A percentile compares a stretch with the other conserved stretches of the same genome.
Conservation (phyloP, 1,139 yeast genomes). For the Pichia sp. region DNA sequence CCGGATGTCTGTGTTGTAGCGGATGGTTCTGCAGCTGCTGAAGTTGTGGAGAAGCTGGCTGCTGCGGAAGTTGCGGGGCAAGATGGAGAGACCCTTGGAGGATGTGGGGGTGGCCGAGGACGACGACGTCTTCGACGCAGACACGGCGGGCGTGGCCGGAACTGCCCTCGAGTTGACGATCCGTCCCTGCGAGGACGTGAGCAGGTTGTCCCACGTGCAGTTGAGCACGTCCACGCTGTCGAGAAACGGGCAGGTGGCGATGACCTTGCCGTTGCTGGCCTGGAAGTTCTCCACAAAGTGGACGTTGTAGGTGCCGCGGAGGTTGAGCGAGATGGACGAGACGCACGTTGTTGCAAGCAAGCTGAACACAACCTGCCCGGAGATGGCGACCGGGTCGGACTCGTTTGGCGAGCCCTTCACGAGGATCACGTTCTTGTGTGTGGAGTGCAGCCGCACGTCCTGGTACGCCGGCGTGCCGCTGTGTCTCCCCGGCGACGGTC, state of each 20-base stretch:
- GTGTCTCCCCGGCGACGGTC: background rate
- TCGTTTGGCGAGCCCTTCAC: conserved; percentile 58
- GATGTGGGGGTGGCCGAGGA: too few relatives aligned
- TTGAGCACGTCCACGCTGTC: conserved; percentile 40
- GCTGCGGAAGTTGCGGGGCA: background rate
- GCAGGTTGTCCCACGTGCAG: conserved; percentile 57
- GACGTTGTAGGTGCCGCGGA: conserved; percentile 52
- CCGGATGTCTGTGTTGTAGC: conserved; percentile 11
- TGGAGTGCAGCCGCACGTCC: conserved; percentile 41
- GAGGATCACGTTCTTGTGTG: conserved; percentile 50
- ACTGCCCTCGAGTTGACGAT: background rate
- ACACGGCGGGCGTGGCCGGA: too few relatives aligned
- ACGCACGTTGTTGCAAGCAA: conserved; percentile 32
- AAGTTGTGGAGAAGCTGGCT: conserved; percentile 1
- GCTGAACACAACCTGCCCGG: conserved; percentile 51
- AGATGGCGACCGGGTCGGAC: conserved; percentile 47
- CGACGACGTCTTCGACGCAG: background rate
- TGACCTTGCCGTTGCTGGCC: conserved; percentile 7
- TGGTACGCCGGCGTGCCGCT: conserved; percentile 2
- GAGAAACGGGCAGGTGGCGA: conserved; percentile 14
- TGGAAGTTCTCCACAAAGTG: conserved; percentile 45
- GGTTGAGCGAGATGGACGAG: conserved; percentile 42
- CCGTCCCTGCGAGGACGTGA: conserved; percentile 45
- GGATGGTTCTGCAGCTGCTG: conserved; percentile 1
- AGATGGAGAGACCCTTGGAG: too few relatives aligned